Percentiles rank a stretch among this genome's conserved stretches.
phyloP scores from a whole-genome alignment of 331 rosid species.

The Prunus yedoensis region DNA sequence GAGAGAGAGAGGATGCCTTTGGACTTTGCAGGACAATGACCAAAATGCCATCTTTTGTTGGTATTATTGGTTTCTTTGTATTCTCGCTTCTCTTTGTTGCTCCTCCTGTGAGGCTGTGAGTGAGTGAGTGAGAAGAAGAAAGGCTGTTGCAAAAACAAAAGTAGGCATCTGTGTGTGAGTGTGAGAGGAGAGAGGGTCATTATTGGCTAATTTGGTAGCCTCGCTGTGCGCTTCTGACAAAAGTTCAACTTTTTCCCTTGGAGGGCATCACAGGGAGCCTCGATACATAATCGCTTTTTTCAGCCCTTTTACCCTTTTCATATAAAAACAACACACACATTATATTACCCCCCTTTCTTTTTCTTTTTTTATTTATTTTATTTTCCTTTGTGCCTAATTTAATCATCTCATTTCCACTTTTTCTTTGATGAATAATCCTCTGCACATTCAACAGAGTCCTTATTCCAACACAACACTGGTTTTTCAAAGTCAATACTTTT shows the following conservation, averaged over 20 bases:
- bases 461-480: no score
- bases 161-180: neutral
- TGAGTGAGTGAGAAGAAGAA: neutral
- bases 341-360: neutral
- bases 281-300: conserved; percentile 7
- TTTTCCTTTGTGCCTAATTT: neutral
- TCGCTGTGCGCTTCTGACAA: neutral
- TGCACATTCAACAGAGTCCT: no score
- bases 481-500: no score
- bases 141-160: conserved; percentile 9
- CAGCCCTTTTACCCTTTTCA: conserved; percentile 14
- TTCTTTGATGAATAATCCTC: neutral
- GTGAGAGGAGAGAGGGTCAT: conserved; percentile 13
- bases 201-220: conserved; percentile 24
- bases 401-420: neutral
- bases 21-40: conserved; percentile 13
- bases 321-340: neutral
- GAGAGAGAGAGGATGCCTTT: no score
- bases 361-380: neutral
- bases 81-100: neutral
- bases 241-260: conserved; percentile 7
- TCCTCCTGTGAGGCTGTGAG: neutral
- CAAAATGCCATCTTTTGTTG: conserved; percentile 17
- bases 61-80: neutral
- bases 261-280: conserved; percentile 21